Base-by-base conservation (phyloP, 2,329 filamentous ascomycete species). In the Clarireedia homoeocarpa region DNA sequence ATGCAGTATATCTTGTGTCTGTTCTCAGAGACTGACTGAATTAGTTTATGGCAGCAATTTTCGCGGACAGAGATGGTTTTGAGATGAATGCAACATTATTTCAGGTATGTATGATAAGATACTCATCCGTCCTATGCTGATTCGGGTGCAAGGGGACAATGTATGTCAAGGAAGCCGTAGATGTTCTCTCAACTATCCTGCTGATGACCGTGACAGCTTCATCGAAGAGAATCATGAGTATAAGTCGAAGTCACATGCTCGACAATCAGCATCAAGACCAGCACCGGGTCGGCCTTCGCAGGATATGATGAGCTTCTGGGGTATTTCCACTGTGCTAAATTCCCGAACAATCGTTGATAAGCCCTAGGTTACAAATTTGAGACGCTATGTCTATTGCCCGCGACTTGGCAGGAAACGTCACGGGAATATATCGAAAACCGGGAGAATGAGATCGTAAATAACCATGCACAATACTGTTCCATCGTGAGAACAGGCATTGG, bases 11-110 rank as follows among this genome's bases (percentile, higher is more conserved):
- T 20, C 20, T 30, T 30, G 27, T 3, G 27, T 30, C 10, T 30
- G 27, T 30, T 30, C 6, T 30, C 10, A 10, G 27, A 30, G 7
- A 30, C 27, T 30, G 7, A 30, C 27, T 30, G 15, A 2, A 40
- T 38, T 51, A 96, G 89, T 89, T 99, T 62, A 84, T 97, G 84
- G 84, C 85, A 0, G 77, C 86, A 0, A 88, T 90, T 0, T 97
- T 88, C 69, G 90, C 95, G 62, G 80, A 86, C 62, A 81, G 86
- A 69, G 89, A 92, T 67, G 88, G 87, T 83, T 97, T 96, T 66
- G 88, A 95, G 70, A 96, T 99, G 91, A 96, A 96, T 69, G 92
- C 90, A 49, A 96, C 92, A 2, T 77, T 85, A 51, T 94, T 91
- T 67, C 87, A 97, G 76, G 91, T 94, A 73, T 56, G 62, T 51